phyloP scores from a whole-genome alignment of 805 yeast species.

The Lipomyces mesembrius region DNA sequence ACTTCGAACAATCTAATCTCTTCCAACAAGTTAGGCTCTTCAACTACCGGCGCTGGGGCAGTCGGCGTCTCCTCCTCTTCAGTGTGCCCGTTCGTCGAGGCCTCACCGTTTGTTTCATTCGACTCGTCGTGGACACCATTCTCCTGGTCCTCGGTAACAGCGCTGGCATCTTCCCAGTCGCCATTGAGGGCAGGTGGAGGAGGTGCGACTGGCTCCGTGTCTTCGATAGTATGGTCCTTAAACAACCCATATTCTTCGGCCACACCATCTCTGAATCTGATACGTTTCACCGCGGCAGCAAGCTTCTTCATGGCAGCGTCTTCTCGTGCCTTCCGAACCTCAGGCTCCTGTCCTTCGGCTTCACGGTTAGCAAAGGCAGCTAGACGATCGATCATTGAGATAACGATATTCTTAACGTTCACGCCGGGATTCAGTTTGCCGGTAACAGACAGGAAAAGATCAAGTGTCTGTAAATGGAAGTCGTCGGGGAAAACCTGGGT shows the following conservation, averaged over 20 bases:
- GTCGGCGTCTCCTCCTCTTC: constrained; percentile 32
- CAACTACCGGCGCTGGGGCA: constrained; percentile 19
- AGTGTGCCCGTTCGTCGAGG: constrained; percentile 25
- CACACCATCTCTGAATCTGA: constrained; percentile 33
- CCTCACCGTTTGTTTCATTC: constrained; percentile 14
- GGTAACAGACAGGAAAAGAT: constrained; percentile 66
- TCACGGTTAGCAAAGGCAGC: constrained; percentile 57
- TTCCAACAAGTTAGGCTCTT: constrained; percentile 34
- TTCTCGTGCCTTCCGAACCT: constrained; percentile 30
- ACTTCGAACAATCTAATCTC: constrained; percentile 57
- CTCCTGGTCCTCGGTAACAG: constrained; percentile 21
- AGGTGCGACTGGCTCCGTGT: constrained; percentile 29
- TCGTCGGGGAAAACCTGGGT: constrained; percentile 95
- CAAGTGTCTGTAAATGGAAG: constrained; percentile 78
- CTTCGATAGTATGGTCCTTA: constrained; percentile 33
- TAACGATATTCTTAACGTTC: constrained; percentile 66
- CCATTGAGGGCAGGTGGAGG: constrained; percentile 35
- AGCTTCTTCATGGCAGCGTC: constrained; percentile 32
- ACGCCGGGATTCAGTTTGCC: constrained; percentile 71
- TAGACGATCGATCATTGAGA: constrained; percentile 71
- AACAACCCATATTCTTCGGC: constrained; percentile 36
- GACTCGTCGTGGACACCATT: constrained; percentile 10
- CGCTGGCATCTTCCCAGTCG: constrained; percentile 34
- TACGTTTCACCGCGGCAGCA: constrained; percentile 36
- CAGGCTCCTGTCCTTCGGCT: constrained; percentile 42